Percentiles rank a stretch among this genome's conserved stretches.
Conservation (phyloP, 306 rosid species). For the Cicer yamashitae region DNA sequence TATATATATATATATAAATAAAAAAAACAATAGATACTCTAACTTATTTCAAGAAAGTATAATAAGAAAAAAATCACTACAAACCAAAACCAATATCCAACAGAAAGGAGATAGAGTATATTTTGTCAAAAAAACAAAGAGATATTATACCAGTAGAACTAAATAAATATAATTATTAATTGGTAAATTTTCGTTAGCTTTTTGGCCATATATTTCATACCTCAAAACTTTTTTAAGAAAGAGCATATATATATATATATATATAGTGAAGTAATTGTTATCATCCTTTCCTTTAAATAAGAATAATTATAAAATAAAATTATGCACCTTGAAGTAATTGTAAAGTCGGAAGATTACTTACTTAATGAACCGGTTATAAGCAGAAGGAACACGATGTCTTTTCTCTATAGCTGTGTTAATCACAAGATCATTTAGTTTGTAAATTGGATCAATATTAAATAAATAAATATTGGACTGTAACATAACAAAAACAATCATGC, state of each 20-base stretch:
- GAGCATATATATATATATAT: background rate
- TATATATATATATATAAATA: too few species aligned
- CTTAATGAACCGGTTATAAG: constrained; percentile 96
- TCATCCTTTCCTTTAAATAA: background rate
- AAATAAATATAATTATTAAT: background rate
- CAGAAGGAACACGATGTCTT: constrained; percentile 97
- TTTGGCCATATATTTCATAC: background rate
- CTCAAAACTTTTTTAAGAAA: background rate
- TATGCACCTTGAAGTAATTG: background rate
- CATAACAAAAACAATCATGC: background rate
- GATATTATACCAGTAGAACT: background rate
- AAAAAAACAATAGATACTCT: too few species aligned
- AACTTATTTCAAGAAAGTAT: too few species aligned
- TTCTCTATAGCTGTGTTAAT: constrained; percentile 85
- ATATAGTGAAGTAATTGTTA: background rate
- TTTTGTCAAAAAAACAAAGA: too few species aligned
- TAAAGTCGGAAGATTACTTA: constrained; percentile 49
- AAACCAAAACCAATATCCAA: too few species aligned
- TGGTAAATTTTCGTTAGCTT: background rate
- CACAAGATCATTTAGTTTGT: constrained; percentile 23
- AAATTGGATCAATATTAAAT: background rate
- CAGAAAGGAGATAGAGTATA: too few species aligned
- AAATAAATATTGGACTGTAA: background rate
- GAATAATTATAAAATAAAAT: background rate
- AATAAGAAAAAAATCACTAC: too few species aligned